These are phyloP conservation scores for Apophysomyces sp. DNA, from an alignment of 371 early-diverging fungal genomes.

Conservation along the genomic window DNA sequence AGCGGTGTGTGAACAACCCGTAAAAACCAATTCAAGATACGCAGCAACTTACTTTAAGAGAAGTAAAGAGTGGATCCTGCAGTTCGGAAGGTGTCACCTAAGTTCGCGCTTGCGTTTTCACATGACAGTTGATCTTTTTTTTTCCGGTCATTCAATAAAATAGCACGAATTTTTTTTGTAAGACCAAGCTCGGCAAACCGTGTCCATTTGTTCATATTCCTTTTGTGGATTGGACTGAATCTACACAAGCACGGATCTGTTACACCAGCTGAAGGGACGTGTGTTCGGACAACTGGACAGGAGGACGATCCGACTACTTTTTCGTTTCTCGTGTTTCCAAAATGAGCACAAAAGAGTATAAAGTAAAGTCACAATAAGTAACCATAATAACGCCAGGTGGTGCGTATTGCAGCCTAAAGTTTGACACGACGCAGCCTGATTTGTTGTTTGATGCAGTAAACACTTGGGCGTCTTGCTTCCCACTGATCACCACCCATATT, in stretches of 20 bases:
- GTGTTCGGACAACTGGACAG: background rate
- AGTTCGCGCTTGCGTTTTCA: background rate
- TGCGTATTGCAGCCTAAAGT: background rate
- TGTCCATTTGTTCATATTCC: background rate
- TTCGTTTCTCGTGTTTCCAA: background rate
- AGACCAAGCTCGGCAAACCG: background rate
- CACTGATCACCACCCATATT: background rate
- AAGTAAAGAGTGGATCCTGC: background rate
- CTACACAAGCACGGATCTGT: background rate
- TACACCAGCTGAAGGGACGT: background rate
- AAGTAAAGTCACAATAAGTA: background rate
- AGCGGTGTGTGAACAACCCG: too few relatives aligned
- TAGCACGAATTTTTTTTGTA: background rate
- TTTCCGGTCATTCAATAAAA: background rate
- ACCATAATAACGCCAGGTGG: background rate
- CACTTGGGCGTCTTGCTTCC: background rate
- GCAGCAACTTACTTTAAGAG: too few relatives aligned
- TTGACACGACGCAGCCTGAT: background rate
- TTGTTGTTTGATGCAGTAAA: slow-evolving; percentile 1
- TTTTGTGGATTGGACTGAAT: background rate
- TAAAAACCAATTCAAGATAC: too few relatives aligned
- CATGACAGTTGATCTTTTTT: background rate
- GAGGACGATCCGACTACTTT: background rate
- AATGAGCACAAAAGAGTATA: background rate
- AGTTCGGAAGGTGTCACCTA: background rate